phyloP scores from a whole-genome alignment of 208 protist species.

The Trypanosoma cruzi region DNA sequence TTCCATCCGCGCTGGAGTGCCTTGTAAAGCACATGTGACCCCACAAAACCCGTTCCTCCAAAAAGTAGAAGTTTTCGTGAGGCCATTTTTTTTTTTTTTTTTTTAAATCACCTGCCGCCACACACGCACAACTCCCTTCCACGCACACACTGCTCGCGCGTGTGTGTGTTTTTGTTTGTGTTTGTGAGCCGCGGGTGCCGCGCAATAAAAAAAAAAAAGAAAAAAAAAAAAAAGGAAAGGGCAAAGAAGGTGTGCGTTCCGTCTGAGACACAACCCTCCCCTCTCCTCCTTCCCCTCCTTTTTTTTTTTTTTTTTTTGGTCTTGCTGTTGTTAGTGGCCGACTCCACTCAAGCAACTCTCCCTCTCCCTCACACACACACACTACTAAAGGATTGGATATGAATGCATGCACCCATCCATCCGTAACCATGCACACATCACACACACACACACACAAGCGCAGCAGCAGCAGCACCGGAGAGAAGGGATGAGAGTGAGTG shows the following conservation, averaged over 20 bases:
- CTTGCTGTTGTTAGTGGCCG: neutral
- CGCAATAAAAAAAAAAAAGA: no score
- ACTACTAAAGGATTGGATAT: no score
- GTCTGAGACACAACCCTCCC: no score
- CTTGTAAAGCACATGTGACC: slow-evolving; percentile 52
- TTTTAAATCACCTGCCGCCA: neutral
- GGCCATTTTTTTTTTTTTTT: neutral
- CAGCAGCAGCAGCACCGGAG: no score
- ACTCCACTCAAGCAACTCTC: neutral
- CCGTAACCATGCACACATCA: no score
- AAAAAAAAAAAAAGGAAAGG: no score
- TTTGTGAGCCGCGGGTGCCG: neutral
- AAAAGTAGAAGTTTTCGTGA: slow-evolving; percentile 77
- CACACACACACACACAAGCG: slow-evolving; percentile 1
- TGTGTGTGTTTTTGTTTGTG: neutral
- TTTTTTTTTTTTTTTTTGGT: neutral
- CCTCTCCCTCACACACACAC: neutral
- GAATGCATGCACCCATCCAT: no score
- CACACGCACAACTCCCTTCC: neutral
- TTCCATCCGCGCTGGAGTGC: slow-evolving; percentile 65
- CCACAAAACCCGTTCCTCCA: slow-evolving; percentile 85
- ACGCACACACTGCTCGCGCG: neutral
- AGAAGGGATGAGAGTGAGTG: no score
- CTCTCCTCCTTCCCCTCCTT: no score
- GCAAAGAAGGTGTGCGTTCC: no score